Base-by-base conservation (phyloP, 352 stramenopile genomes). In the Globisporangium rhizosaccharum region DNA sequence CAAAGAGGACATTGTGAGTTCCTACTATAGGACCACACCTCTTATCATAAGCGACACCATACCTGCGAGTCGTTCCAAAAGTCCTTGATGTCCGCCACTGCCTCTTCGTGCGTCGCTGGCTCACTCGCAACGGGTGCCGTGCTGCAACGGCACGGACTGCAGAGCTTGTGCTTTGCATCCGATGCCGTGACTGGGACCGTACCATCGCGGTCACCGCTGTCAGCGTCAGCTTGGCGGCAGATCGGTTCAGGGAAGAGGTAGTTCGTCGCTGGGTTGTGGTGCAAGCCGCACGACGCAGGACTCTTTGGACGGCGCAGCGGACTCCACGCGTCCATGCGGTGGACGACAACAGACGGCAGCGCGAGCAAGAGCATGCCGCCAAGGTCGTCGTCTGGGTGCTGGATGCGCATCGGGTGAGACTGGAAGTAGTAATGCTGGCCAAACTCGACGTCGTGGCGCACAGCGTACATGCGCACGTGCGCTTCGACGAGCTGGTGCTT, bases 401-500 rank as follows among this genome's bases (percentile, higher is more conserved):
- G 75, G 48, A 98, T 85, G 51, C 88, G 81, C 85, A 99, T 94
- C 36, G 88, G 88, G 70, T 98, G 95, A 57, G 90, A 97, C 65
- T 98, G 87, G 64, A 97, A 87, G 59, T 92, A 90, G 72, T 90
- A 88, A 56, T 80, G 76, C 67, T 90, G 71, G 4, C 78, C 78
- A 39, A 76, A 79, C 56, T 78, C 71, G 28, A 82, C 59, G 54
- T 88, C 80, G 63, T 90, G 83, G 23, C 80, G 82, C n/a, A 98
- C 82, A 20, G 89, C 96, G 72, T 98, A 98, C 62, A 94, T 92
- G 51, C 94, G 87, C 41, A 98, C 91, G 59, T 97, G 93, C 7
- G 91, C 92, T 62, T 98, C 93, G 11, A 98, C 89, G 41, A 99
- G 83, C 71, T 98, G 88, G 69, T 97, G 91, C 65, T 98, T 97